phyloP scores from a whole-genome alignment of 176 grass and related monocot genomes.

The Hyparrhenia diplandra region DNA sequence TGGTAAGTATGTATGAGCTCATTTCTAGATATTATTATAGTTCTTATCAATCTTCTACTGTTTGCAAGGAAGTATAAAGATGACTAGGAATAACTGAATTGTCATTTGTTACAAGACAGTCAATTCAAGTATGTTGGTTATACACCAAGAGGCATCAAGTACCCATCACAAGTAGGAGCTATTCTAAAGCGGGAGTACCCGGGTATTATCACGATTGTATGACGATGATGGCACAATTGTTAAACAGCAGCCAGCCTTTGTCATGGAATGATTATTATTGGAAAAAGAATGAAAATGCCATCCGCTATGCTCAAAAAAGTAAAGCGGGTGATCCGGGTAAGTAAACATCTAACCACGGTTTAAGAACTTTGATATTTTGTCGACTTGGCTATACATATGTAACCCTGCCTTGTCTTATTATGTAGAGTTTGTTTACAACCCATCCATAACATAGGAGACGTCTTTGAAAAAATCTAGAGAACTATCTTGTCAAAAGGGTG shows the following conservation, averaged over 20 bases:
- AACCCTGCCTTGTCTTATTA: neutral
- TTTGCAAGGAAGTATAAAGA: neutral
- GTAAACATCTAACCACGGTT: neutral
- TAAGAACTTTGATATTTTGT: too few relatives aligned
- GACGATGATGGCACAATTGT: neutral
- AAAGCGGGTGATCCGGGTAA: neutral
- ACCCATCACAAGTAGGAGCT: neutral
- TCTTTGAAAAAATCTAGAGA: neutral
- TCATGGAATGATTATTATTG: constrained; percentile 5
- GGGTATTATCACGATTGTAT: neutral
- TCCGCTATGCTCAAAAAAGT: neutral
- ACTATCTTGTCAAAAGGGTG: neutral
- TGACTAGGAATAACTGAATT: neutral
- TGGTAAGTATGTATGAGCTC: neutral
- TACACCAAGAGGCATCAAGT: neutral
- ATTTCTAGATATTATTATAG: neutral
- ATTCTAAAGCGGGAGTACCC: neutral
- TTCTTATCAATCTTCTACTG: neutral
- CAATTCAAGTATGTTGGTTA: neutral
- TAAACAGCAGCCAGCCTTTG: neutral
- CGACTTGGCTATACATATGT: too few relatives aligned
- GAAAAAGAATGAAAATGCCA: neutral
- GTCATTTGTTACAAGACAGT: neutral
- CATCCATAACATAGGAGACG: neutral
- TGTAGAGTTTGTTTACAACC: neutral